Evolutionary conservation across 371 early-diverging fungal genomes (phyloP).

Genomic region (Paraphysoderma sedebokerense): DNA sequence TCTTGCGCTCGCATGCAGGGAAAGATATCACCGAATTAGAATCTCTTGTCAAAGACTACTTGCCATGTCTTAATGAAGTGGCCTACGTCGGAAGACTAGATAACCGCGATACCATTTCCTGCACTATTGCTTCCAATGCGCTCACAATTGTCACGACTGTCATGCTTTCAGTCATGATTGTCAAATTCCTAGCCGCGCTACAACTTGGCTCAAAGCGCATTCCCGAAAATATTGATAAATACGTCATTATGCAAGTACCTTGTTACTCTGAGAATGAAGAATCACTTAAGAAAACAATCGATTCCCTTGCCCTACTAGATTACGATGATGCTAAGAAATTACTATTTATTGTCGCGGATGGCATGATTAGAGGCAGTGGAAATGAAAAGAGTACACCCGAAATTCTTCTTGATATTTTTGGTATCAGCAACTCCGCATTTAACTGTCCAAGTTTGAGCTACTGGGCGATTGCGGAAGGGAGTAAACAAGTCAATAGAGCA

Average conservation of each 20-base stretch:
- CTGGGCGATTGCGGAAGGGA: slow-evolving; percentile 31
- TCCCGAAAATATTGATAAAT: slow-evolving; percentile 9
- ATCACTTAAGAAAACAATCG: slow-evolving; percentile 44
- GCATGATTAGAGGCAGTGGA: slow-evolving; percentile 75
- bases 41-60: too few relatives aligned
- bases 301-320: slow-evolving; percentile 42
- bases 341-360: slow-evolving; percentile 63
- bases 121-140: slow-evolving; percentile 75
- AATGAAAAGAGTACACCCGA: slow-evolving; percentile 77
- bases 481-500: slow-evolving; percentile 70
- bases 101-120: slow-evolving; percentile 52
- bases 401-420: slow-evolving; percentile 65
- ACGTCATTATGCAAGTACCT: slow-evolving; percentile 42
- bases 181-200: slow-evolving; percentile 5
- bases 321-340: slow-evolving; percentile 54
- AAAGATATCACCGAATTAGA: too few relatives aligned
- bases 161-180: not conserved
- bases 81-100: slow-evolving; percentile 84
- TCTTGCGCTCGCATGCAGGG: too few relatives aligned
- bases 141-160: slow-evolving; percentile 39
- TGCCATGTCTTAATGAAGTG: slow-evolving; percentile 57
- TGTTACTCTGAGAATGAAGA: slow-evolving; percentile 73
- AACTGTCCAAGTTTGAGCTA: slow-evolving; percentile 10
- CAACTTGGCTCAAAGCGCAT: not conserved
- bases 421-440: slow-evolving; percentile 32